Evolutionary conservation across 1,284 basidiomycete genomes (phyloP).

Genomic region (Pseudozyma sp.): DNA sequence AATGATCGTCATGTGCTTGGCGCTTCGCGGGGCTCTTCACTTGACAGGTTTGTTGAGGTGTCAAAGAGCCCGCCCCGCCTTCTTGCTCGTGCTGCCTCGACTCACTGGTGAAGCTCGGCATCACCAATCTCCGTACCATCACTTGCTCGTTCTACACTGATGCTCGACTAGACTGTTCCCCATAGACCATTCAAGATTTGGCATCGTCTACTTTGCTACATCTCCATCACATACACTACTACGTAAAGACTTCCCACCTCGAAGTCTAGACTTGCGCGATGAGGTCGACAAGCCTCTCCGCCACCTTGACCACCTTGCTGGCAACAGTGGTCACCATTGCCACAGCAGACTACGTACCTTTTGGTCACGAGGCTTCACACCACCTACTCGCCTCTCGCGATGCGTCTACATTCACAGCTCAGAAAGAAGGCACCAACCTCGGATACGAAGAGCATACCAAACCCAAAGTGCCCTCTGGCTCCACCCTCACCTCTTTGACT

Average conservation of each 20-base stretch:
- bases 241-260: not conserved
- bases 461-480: constrained; percentile 47
- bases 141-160: too few species aligned
- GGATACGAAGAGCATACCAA: constrained; percentile 46
- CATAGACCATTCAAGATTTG: too few species aligned
- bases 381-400: constrained; percentile 23
- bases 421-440: constrained; percentile 18
- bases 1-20: too few species aligned
- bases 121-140: too few species aligned
- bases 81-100: too few species aligned
- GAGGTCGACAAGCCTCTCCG: not conserved
- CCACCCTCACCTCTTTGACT: constrained; percentile 39
- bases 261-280: not conserved
- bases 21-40: not conserved
- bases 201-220: not conserved
- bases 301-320: constrained; percentile 11
- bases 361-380: constrained; percentile 8
- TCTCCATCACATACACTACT: not conserved
- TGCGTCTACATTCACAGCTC: constrained; percentile 42
- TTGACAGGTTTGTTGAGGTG: too few species aligned
- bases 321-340: constrained; percentile 2
- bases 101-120: too few species aligned
- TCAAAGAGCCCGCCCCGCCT: too few species aligned
- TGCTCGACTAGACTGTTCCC: too few species aligned
- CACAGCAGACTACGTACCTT: constrained; percentile 14